Evolutionary conservation across 202 grass and related monocot genomes (phyloP), one percentile per base, ranked within the genome.

Genomic region (Setaria italica): DNA sequence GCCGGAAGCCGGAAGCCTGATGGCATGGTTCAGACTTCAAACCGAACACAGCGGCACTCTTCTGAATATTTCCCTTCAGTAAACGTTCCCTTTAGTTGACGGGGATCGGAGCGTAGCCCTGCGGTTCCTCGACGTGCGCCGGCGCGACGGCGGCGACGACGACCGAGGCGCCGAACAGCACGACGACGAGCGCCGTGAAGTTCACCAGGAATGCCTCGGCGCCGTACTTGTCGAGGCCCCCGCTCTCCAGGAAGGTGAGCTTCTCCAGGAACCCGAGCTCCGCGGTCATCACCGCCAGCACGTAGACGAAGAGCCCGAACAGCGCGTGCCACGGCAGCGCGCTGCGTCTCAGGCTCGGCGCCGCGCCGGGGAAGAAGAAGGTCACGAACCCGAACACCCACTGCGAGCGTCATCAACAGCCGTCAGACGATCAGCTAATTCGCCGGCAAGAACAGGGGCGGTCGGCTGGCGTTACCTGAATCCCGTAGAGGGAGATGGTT

Each of bases 181-280:
- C 72, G 76, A 98, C 89, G 59, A 89, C 78, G 10, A 98, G 62
- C 15, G 89, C 93, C 20, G 89, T 95, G 81, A 74, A 93, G 87
- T 98, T 98, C 59, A 95, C 93, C 55, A 98, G 85, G 70, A 90
- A 67, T 16, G 93, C 91, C 87, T 95, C 93, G 9, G 86, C 9
- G 53, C 93, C 81, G 78, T 87, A 92, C 89, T 90, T 95, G 62
- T 42, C 71, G 62, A 98, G 62, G 11, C 87, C 91, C 6, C 19
- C 34, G 73, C 43, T 89, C 88, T 95, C 70, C 17, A 95, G 89
- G 82, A 95, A 93, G 14, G 95, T 98, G 49, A 95, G 85, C 85
- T 98, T 98, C 92, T 98, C 93, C 55, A 95, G 81, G 63, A 95
- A 86, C 20, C 95, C 95, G 62, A 95, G 81, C 85, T 93, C 68